Evolutionary conservation across 495 filamentous ascomycete genomes (phyloP).

Genomic region (Trichocladium uniseriatum): DNA sequence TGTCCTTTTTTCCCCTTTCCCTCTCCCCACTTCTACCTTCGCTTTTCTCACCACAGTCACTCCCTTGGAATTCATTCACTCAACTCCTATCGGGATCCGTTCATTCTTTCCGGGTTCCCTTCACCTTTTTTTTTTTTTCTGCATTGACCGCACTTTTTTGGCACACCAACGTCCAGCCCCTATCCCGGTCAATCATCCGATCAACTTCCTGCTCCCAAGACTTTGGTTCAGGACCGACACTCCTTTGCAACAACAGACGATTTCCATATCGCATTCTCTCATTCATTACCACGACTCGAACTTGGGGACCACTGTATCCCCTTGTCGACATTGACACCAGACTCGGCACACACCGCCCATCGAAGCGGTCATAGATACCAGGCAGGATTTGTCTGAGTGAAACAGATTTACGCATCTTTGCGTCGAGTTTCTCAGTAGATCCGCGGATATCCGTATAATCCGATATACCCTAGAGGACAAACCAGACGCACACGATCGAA

Average conservation of each 20-base stretch:
- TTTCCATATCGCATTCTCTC: conserved; percentile 17
- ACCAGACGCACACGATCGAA: conserved; percentile 9
- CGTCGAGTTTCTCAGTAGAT: neutral
- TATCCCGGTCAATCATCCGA: neutral
- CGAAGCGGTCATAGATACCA: neutral
- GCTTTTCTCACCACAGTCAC: conserved; percentile 36
- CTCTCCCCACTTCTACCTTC: conserved; percentile 25
- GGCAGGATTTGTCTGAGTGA: neutral
- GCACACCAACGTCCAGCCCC: neutral
- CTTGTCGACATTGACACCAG: neutral
- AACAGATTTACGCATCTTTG: neutral
- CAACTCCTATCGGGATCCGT: conserved; percentile 23
- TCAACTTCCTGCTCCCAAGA: conserved; percentile 19
- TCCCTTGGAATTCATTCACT: conserved; percentile 31
- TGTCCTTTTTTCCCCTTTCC: conserved; percentile 18
- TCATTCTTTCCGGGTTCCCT: conserved; percentile 33
- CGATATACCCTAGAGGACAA: neutral
- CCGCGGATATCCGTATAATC: neutral
- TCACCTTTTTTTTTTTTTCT: conserved; percentile 21
- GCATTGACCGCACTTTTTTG: conserved; percentile 11
- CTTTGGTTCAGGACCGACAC: conserved; percentile 28
- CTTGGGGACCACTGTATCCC: neutral
- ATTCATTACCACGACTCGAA: neutral
- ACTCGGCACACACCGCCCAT: neutral
- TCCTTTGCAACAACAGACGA: conserved; percentile 20